A percentile compares a stretch with the other conserved stretches of the same genome.
phyloP scores from a whole-genome alignment of 352 stramenopile genomes.

The Globisporangium uncinulatum region DNA sequence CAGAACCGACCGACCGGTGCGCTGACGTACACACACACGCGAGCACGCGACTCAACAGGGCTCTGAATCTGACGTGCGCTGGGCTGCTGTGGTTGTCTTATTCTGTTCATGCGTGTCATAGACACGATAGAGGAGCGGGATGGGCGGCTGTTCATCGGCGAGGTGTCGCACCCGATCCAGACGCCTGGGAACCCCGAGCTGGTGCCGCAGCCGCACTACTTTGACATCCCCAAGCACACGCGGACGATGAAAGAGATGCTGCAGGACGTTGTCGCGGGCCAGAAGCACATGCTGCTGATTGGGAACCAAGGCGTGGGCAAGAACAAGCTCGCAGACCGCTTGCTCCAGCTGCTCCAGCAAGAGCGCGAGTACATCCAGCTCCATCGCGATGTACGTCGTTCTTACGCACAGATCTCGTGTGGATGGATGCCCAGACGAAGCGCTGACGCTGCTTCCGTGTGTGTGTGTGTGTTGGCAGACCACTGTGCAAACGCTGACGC shows the following conservation, averaged over 20 bases:
- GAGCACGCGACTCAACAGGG: neutral
- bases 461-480: slow-evolving; percentile 39
- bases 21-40: neutral
- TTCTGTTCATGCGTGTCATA: neutral
- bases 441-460: neutral
- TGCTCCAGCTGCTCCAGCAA: slow-evolving; percentile 87
- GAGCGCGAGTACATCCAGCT: slow-evolving; percentile 97
- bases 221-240: slow-evolving; percentile 88
- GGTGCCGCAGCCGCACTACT: slow-evolving; percentile 86
- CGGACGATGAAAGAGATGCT: slow-evolving; percentile 84
- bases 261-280: slow-evolving; percentile 75
- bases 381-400: slow-evolving; percentile 85
- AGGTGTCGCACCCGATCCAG: slow-evolving; percentile 56
- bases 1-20: slow-evolving; percentile 6
- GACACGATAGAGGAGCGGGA: slow-evolving; percentile 40
- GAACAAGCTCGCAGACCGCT: slow-evolving; percentile 92
- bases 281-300: slow-evolving; percentile 91
- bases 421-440: neutral
- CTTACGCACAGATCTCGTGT: neutral
- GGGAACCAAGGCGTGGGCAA: slow-evolving; percentile 95
- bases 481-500: slow-evolving; percentile 91
- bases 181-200: slow-evolving; percentile 56
- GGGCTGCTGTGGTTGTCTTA: neutral
- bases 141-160: slow-evolving; percentile 47
- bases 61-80: neutral